Percentiles rank a stretch among this genome's conserved stretches.
Conservation (phyloP, 805 yeast genomes). For the Geotrichum ghanense region DNA sequence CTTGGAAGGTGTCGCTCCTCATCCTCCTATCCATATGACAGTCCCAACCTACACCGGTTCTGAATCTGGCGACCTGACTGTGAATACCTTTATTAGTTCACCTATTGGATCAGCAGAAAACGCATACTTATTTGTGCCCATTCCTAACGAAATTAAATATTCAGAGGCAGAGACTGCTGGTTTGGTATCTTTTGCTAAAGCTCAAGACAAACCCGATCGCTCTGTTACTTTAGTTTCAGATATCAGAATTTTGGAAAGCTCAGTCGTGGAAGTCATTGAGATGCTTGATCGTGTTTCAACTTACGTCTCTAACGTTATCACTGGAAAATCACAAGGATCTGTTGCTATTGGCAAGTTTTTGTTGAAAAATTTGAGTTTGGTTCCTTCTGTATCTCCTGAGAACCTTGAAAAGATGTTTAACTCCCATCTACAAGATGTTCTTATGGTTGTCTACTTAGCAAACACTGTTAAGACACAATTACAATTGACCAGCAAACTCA, state of each 20-base stretch:
- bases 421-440: constrained; percentile 65
- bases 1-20: constrained; percentile 56
- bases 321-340: constrained; percentile 19
- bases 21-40: constrained; percentile 71
- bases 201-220: constrained; percentile 24
- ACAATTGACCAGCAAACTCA: constrained; percentile 64
- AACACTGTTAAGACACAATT: constrained; percentile 77
- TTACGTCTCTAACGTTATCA: constrained; percentile 22
- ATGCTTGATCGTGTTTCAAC: constrained; percentile 29
- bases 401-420: constrained; percentile 51
- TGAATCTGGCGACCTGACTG: constrained; percentile 32
- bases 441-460: constrained; percentile 72
- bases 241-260: constrained; percentile 22
- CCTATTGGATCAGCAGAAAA: constrained; percentile 46
- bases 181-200: constrained; percentile 25
- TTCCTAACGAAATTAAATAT: constrained; percentile 53
- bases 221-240: constrained; percentile 24
- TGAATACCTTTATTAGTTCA: constrained; percentile 64
- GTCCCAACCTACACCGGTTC: constrained; percentile 39
- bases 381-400: constrained; percentile 33
- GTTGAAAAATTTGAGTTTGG: constrained; percentile 32
- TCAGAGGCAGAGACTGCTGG: constrained; percentile 38
- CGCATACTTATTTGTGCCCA: constrained; percentile 60
- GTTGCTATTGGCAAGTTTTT: constrained; percentile 53
- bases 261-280: constrained; percentile 27